A percentile compares a stretch with the other conserved stretches of the same genome.
Evolutionary conservation across 2,329 filamentous ascomycete genomes (phyloP).

Genomic region (Fusarium sp.): DNA sequence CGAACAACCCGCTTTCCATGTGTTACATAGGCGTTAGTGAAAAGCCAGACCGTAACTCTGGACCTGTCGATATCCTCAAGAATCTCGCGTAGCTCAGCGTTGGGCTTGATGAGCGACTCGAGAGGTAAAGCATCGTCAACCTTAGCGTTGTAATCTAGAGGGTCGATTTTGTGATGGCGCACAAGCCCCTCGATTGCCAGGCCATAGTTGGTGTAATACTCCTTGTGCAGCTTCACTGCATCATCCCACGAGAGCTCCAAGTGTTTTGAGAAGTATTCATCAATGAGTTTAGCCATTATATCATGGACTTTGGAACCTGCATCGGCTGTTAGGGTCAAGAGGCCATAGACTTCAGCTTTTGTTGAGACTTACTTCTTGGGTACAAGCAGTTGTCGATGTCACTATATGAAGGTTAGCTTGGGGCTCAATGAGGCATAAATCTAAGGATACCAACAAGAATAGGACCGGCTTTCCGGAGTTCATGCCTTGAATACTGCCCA

Average conservation of each 20-base stretch:
- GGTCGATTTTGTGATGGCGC: conserved; percentile 94
- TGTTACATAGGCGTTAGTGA: conserved; percentile 95
- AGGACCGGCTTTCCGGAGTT: conserved; percentile 57
- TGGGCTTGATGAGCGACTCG: conserved; percentile 85
- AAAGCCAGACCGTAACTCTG: conserved; percentile 92
- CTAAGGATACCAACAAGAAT: conserved; percentile 58
- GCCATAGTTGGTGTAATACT: conserved; percentile 96
- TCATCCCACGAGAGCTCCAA: conserved; percentile 82
- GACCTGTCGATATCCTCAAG: conserved; percentile 85
- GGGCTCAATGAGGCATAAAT: background rate
- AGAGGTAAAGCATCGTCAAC: conserved; percentile 96
- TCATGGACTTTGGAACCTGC: conserved; percentile 85
- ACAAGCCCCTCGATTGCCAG: conserved; percentile 97
- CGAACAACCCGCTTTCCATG: conserved; percentile 88
- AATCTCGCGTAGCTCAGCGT: conserved; percentile 80
- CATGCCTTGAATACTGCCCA: conserved; percentile 56
- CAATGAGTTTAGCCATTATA: conserved; percentile 88
- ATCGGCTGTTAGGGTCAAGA: conserved; percentile 19
- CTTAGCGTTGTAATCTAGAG: conserved; percentile 92
- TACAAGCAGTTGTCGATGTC: conserved; percentile 99
- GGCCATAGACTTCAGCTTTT: conserved; percentile 7
- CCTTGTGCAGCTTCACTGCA: conserved; percentile 86
- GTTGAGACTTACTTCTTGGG: conserved; percentile 77
- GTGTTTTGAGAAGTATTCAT: conserved; percentile 75
- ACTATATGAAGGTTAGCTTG: conserved; percentile 66